phyloP scores from a whole-genome alignment of 208 protist species.

The Eutreptiella sp. region DNA sequence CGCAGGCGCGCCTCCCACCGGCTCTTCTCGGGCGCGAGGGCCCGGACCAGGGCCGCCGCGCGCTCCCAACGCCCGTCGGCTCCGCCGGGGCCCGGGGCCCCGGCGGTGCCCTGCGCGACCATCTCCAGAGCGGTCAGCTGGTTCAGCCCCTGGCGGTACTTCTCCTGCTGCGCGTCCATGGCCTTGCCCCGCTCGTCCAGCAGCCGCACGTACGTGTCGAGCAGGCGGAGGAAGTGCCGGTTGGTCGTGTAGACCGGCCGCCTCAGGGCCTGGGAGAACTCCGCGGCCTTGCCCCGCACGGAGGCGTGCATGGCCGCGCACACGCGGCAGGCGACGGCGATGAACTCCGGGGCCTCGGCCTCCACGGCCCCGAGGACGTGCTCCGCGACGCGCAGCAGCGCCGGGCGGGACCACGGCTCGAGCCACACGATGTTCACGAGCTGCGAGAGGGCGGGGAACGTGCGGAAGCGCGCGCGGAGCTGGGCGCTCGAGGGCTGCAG shows the following conservation, averaged over 20 bases:
- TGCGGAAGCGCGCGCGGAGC: slow-evolving; percentile 52
- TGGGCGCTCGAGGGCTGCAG: slow-evolving; percentile 64
- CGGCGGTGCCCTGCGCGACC: slow-evolving; percentile 30
- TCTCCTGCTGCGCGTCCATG: slow-evolving; percentile 46
- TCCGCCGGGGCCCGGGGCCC: slow-evolving; percentile 46
- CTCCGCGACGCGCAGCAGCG: slow-evolving; percentile 52
- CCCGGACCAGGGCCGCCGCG: slow-evolving; percentile 56
- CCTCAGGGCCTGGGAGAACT: too few species aligned
- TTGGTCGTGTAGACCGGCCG: too few species aligned
- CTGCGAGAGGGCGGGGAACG: slow-evolving; percentile 64
- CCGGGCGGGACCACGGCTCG: slow-evolving; percentile 62
- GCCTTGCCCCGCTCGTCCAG: too few species aligned
- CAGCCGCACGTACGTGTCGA: too few species aligned
- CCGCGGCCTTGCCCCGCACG: too few species aligned
- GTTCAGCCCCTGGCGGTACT: slow-evolving; percentile 46
- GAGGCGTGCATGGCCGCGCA: too few species aligned
- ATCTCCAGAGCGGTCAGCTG: slow-evolving; percentile 51
- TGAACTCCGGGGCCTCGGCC: slow-evolving; percentile 27
- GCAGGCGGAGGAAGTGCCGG: too few species aligned
- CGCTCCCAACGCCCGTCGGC: slow-evolving; percentile 52
- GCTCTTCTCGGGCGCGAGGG: slow-evolving; percentile 54
- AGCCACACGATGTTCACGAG: slow-evolving; percentile 72
- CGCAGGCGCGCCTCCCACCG: slow-evolving; percentile 38
- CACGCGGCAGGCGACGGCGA: too few species aligned
- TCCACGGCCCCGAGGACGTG: slow-evolving; percentile 24